These are phyloP conservation scores for Tilletia setariae DNA, from an alignment of 1,284 basidiomycete genomes.

Conservation along the genomic window DNA sequence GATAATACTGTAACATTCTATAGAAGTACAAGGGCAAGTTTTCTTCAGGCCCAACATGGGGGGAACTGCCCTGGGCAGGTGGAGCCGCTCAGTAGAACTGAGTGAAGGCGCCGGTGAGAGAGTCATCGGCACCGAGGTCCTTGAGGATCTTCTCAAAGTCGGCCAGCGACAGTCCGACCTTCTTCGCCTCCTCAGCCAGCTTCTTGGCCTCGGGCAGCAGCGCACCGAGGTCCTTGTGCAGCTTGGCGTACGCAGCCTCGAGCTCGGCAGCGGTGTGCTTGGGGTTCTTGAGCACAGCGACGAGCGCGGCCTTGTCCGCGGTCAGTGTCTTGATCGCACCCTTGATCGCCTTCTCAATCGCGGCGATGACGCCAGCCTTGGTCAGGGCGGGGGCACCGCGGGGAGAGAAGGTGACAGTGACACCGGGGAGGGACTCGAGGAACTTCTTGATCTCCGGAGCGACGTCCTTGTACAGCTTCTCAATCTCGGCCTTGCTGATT, in stretches of 20 bases:
- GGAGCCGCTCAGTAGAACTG: background rate
- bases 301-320: background rate
- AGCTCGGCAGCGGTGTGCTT: background rate
- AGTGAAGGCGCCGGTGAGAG: background rate
- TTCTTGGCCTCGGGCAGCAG: background rate
- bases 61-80: no score
- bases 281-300: background rate
- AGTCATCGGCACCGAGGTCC: background rate
- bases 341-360: background rate
- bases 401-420: background rate
- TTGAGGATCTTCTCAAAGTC: conserved; percentile 6
- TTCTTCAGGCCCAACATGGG: no score
- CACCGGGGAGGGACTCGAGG: background rate
- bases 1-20: no score
- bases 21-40: no score
- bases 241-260: background rate
- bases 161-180: background rate
- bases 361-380: background rate
- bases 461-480: background rate
- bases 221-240: background rate
- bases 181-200: background rate
- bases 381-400: background rate
- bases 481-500: background rate
- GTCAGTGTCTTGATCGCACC: background rate
- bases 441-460: conserved; percentile 11